Conservation (phyloP, 2,329 filamentous ascomycete genomes). For the Fusarium tjaetaba region DNA sequence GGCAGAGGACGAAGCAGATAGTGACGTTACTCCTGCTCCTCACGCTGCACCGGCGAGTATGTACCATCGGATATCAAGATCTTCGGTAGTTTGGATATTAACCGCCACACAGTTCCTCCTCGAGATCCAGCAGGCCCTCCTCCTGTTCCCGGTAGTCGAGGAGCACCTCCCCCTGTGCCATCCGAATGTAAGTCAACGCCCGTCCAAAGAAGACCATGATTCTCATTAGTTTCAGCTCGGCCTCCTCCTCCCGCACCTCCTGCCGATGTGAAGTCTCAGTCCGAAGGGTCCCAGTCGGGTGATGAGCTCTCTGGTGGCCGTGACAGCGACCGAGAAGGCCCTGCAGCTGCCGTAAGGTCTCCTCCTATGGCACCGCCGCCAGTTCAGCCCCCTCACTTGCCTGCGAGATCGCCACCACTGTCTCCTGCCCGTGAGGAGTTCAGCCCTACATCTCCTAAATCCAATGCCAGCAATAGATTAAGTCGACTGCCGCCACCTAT, state of each 20-base stretch:
- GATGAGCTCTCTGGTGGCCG: conserved; percentile 77
- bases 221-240: conserved; percentile 61
- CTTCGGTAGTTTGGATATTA: conserved; percentile 27
- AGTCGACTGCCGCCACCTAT: conserved; percentile 70
- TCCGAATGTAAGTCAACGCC: conserved; percentile 64
- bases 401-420: conserved; percentile 48
- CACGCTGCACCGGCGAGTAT: conserved; percentile 35
- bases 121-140: conserved; percentile 51
- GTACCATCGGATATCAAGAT: conserved; percentile 10
- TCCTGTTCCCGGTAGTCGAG: conserved; percentile 61
- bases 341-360: conserved; percentile 41
- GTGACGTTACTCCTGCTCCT: conserved; percentile 50
- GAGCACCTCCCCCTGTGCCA: conserved; percentile 67
- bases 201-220: conserved; percentile 40
- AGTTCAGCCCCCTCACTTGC: conserved; percentile 43
- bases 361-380: conserved; percentile 58
- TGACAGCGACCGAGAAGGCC: conserved; percentile 51
- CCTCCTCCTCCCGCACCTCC: conserved; percentile 66
- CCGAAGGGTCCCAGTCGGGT: conserved; percentile 85
- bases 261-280: conserved; percentile 69
- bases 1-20: conserved; percentile 47
- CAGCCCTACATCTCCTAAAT: conserved; percentile 55
- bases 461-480: conserved; percentile 60
- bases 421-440: conserved; percentile 50
- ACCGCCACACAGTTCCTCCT: conserved; percentile 45